These are phyloP conservation scores for Nephelium lappaceum DNA, from an alignment of 345 rosid species.

Conservation along the genomic window DNA sequence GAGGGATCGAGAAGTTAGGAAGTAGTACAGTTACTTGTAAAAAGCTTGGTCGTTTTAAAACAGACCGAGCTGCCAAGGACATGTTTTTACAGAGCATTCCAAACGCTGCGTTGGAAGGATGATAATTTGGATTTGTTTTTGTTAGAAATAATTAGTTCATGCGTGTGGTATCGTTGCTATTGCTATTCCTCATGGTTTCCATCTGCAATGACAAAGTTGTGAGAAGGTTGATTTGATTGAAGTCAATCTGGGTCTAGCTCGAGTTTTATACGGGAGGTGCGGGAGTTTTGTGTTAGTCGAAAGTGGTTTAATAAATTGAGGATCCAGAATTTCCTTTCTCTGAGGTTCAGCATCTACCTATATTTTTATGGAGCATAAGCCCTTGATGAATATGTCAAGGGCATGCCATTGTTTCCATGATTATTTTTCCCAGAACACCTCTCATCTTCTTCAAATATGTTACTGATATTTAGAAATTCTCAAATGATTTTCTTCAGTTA, in stretches of 20 bases:
- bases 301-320: not conserved
- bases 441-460: not conserved
- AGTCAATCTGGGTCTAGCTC: not conserved
- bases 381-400: slow-evolving; percentile 3
- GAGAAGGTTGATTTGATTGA: slow-evolving; percentile 4
- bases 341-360: not conserved
- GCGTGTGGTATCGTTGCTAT: not conserved
- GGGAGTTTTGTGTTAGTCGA: not conserved
- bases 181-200: not conserved
- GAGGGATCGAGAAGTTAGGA: slow-evolving; percentile 94
- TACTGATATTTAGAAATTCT: slow-evolving; percentile 7
- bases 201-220: slow-evolving; percentile 6
- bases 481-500: not conserved
- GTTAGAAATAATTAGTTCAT: not conserved
- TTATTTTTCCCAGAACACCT: not conserved
- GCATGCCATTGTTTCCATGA: slow-evolving; percentile 4
- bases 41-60: slow-evolving; percentile 75
- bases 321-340: not conserved
- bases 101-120: slow-evolving; percentile 26
- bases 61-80: slow-evolving; percentile 54
- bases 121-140: slow-evolving; percentile 1
- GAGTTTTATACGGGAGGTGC: not conserved
- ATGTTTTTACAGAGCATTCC: slow-evolving; percentile 68
- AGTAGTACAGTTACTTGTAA: slow-evolving; percentile 88
- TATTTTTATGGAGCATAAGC: not conserved